Evolutionary conservation across 176 grass and related monocot genomes (phyloP).

Genomic region (Musa acuminata): DNA sequence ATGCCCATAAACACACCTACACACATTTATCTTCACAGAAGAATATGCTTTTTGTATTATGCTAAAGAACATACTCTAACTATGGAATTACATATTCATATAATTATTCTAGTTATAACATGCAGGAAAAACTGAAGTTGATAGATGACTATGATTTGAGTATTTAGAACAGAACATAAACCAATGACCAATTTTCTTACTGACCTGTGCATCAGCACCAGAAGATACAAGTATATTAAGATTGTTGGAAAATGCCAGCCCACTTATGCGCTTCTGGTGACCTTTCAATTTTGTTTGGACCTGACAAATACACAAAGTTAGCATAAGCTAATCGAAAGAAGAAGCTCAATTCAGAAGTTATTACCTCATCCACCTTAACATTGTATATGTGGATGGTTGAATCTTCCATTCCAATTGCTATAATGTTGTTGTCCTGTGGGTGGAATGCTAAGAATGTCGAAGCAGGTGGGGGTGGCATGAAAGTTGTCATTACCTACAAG

Average conservation of each 20-base stretch:
- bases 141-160: background rate
- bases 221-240: conserved; percentile 84
- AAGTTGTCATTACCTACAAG: conserved; percentile 91
- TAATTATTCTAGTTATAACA: background rate
- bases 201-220: conserved; percentile 94
- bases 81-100: too few relatives aligned
- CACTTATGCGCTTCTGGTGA: conserved; percentile 89
- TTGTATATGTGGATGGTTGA: conserved; percentile 99
- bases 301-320: conserved; percentile 36
- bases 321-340: conserved; percentile 18
- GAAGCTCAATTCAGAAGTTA: background rate
- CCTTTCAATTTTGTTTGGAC: conserved; percentile 90
- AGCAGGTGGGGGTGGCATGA: conserved; percentile 82
- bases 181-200: background rate
- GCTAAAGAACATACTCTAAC: too few relatives aligned
- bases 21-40: too few relatives aligned
- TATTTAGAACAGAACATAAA: background rate
- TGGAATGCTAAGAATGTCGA: conserved; percentile 96
- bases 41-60: too few relatives aligned
- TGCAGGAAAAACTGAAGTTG: too few relatives aligned
- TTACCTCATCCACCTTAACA: conserved; percentile 96
- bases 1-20: too few relatives aligned
- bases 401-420: conserved; percentile 99
- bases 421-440: conserved; percentile 95
- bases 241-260: conserved; percentile 77